Base-by-base conservation (phyloP, 164 flowering plant species). In the Houttuynia cordata region DNA sequence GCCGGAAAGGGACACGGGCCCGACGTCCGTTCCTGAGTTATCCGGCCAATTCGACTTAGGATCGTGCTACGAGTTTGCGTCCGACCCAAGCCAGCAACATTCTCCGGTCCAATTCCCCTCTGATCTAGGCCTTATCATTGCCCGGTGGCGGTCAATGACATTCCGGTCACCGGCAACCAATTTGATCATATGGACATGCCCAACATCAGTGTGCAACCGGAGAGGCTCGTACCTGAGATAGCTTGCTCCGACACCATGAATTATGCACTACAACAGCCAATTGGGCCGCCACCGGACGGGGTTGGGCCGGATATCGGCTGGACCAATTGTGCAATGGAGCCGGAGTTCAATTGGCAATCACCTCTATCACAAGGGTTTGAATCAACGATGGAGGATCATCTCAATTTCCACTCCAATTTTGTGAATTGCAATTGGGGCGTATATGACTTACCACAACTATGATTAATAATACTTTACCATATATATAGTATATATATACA, bases 351-450 rank as follows among this genome's bases (percentile, higher is more conserved):
- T 19, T 71, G 71, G 74, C 71, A n/a, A n/a, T n/a, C n/a, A n/a
- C n/a, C n/a, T n/a, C n/a, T n/a, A n/a, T n/a, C n/a, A n/a, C n/a
- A 71, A 50, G 81, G 71, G 13, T 62, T 71, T 18, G 78, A 68
- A 24, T 55, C 68, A 5, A 58, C 23, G 21, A 39, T 49, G 0
- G 67, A 70, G 56, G 76, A 78, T 66, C 72, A 64, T 21, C 21
- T 58, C 3, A 50, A 1, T n/a, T 41, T 52, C 45, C 24, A 75
- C 0, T 39, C 69, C 8, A 65, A 68, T 64, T 24, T 57, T 30
- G 37, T 62, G 4, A 56, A 53, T 20, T 71, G 76, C 41, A 67
- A 57, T 59, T 80, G 81, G 81, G 59, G 64, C 55, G 14, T 25
- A 30, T 30, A 30, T 6, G 37, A 30, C 37, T 30, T 30, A 30